Base-by-base conservation (phyloP, 2,329 filamentous ascomycete species). In the Cyclaneusma minus region DNA sequence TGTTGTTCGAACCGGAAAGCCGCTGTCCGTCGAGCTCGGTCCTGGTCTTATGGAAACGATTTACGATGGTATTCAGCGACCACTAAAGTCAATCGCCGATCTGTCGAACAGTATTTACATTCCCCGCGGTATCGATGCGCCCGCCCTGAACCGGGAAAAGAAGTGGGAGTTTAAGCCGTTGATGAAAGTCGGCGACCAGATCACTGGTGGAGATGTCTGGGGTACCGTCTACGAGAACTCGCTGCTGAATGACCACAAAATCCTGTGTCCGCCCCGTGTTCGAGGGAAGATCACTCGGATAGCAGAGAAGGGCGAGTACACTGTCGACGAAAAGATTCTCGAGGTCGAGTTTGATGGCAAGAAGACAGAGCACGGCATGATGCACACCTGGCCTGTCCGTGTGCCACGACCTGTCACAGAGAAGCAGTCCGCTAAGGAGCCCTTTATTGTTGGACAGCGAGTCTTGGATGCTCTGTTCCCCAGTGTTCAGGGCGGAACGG, bases 41-140 rank as follows among this genome's bases (percentile, higher is more conserved):
- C 89, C 89, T 37, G 89, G 89, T 51, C 64, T 98, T 53, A 83
- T 98, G 69, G 87, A 95, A 60, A 94, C 89, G 41, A 98, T 98
- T 55, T 98, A 95, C 65, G 89, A 98, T 54, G 89, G 89, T 61
- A 98, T 98, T 47, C 89, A 98, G 56, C 77, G 89, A 50, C 89
- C 89, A 26, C 74, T 98, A 43, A 77, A 77, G 57, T 74, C 70
- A 40, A 98, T 98, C 46, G 64, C 82, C 41, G 61, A 76, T 21
- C 56, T 68, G 25, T 73, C 84, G 27, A 62, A 83, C 48, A 84
- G 81, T 55, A 98, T 98, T 55, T 98, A 98, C 56, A 98, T 98
- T 38, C 89, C 89, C 45, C 82, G 89, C 43, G 89, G 89, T 54
- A 87, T 98, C 49, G 59, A 80, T 30, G 69, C 85, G 17, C 83